phyloP scores from a whole-genome alignment of 2,329 filamentous ascomycete genomes.

The Metarhizium robertsii region DNA sequence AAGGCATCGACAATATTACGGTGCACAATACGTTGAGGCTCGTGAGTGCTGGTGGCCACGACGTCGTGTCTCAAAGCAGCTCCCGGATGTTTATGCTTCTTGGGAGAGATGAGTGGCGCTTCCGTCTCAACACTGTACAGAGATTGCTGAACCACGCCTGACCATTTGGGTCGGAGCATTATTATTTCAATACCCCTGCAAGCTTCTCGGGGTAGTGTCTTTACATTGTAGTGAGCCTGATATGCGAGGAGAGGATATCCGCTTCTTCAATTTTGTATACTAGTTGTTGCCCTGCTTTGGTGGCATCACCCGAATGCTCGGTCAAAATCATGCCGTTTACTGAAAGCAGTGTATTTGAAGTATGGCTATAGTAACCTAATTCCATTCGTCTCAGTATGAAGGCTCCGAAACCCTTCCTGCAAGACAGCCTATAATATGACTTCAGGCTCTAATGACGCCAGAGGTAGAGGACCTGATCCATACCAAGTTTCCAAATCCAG shows the following conservation, averaged over 20 bases:
- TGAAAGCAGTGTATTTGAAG: background rate
- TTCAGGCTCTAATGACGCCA: background rate
- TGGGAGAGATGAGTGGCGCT: constrained; percentile 25
- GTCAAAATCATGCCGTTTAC: too few species aligned
- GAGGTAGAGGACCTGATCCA: background rate
- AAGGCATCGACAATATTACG: constrained; percentile 9
- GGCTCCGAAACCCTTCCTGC: too few species aligned
- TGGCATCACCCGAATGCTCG: too few species aligned
- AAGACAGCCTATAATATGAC: background rate
- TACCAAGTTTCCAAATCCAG: background rate
- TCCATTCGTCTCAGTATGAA: too few species aligned
- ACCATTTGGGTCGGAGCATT: background rate
- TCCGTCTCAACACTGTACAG: constrained; percentile 16
- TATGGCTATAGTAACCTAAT: background rate
- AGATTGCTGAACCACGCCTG: constrained; percentile 2
- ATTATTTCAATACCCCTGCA: background rate
- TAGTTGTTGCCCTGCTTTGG: background rate
- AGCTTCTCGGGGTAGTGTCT: background rate
- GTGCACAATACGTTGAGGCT: constrained; percentile 22
- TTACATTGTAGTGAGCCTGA: background rate
- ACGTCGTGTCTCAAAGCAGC: constrained; percentile 19
- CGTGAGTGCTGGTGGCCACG: constrained; percentile 19
- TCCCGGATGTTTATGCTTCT: constrained; percentile 22
- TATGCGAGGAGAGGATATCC: background rate
- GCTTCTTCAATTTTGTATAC: background rate